Evolutionary conservation across 352 stramenopile genomes (phyloP).

Genomic region (Pythium volutum): DNA sequence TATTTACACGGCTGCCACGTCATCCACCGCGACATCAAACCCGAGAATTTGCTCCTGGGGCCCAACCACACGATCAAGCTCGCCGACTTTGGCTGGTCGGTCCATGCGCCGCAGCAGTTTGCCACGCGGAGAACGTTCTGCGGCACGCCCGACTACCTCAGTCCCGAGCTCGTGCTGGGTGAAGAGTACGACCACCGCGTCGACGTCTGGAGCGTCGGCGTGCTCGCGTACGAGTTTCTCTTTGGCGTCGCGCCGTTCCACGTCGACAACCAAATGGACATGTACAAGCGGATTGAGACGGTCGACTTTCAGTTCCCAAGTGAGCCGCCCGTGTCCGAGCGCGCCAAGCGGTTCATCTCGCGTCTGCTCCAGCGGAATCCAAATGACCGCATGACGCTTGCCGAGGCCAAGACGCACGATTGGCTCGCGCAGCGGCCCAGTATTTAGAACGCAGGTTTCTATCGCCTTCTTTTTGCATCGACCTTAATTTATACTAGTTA

Average conservation of each 20-base stretch:
- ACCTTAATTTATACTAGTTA: constrained; percentile 25
- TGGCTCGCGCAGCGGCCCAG: constrained; percentile 49
- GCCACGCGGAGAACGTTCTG: constrained; percentile 72
- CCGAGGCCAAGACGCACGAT: constrained; percentile 46
- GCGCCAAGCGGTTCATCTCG: constrained; percentile 62
- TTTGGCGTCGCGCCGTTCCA: constrained; percentile 78
- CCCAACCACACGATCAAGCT: constrained; percentile 79
- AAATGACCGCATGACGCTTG: constrained; percentile 56
- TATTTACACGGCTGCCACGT: constrained; percentile 78
- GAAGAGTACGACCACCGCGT: constrained; percentile 63
- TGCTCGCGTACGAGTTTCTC: constrained; percentile 82
- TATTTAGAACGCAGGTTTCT: constrained; percentile 26
- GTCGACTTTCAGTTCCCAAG: constrained; percentile 59
- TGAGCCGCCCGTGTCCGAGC: constrained; percentile 42
- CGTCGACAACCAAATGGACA: constrained; percentile 75
- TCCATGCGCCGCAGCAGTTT: constrained; percentile 65
- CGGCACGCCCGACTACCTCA: constrained; percentile 84
- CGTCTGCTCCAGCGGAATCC: constrained; percentile 54
- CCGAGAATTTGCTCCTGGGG: constrained; percentile 81
- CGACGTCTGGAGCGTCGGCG: constrained; percentile 81
- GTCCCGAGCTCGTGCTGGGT: constrained; percentile 73
- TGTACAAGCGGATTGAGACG: constrained; percentile 73
- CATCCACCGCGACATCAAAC: constrained; percentile 90
- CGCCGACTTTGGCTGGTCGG: constrained; percentile 86
- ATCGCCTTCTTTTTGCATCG: not conserved